Base-by-base conservation (phyloP, 2,329 filamentous ascomycete species). In the Diaporthe helianthi region DNA sequence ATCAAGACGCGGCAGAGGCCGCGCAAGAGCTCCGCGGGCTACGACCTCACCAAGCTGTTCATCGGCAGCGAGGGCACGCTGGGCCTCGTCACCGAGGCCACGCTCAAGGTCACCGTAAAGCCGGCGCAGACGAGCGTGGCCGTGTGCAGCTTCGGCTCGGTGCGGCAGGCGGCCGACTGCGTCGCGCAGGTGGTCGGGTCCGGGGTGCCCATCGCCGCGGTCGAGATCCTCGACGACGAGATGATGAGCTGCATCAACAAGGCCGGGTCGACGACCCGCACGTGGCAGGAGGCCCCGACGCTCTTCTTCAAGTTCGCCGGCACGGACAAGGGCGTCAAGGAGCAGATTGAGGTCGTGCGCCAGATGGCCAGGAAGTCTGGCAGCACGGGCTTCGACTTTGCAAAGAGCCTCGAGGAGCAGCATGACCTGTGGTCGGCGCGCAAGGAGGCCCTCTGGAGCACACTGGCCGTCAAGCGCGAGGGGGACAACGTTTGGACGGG, bases 31-130 rank as follows among this genome's bases (percentile, higher is more conserved):
- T 94, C 91, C 67, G 94, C 94, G 38, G 94, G 94, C 31, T 98
- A 98, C 80, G 94, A 98, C 78, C 86, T 98, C 64, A 97, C 93
- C 2, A 91, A 91, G 76, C 87, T 97, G 70, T 96, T 97, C 80
- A 92, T 97, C 79, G 94, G 94, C 54, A 94, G 91, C 74, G 94
- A 98, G 82, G 94, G 94, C 58, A 98, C 94, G 0, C 88, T 98
- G 1, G 94, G 94, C 10, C 87, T 98, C 15, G 92, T 97, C 47
- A 97, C 94, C 0, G 94, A 98, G 82, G 94, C 94, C 5, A 94
- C 91, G 3, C 84, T 98, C 74, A 97, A 97, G 82, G 84, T 98
- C 51, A 93, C 93, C 0, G 91, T 93, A 29, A 91, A 90, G 77
- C 94, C 94, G 0, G 89, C 91, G 73, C 91, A 89, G 71, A 92